Evolutionary conservation across 1,284 basidiomycete species (phyloP), one percentile per base, ranked within the genome.

Genomic region (Apiotrichum veenhuisii): DNA sequence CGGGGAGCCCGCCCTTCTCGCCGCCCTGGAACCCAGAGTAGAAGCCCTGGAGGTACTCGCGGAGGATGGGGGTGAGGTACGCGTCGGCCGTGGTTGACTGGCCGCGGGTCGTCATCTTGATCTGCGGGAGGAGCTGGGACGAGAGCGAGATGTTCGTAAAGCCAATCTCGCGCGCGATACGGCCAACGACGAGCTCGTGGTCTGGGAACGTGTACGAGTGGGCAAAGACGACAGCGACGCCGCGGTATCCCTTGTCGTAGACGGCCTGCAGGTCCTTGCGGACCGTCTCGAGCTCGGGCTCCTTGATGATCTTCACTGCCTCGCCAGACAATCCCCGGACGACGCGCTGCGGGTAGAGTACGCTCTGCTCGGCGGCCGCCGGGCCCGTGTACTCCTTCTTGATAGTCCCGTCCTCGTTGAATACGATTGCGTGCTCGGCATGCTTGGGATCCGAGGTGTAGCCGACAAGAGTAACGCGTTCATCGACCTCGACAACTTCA

Each of bases 1-100:
- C 78, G 36, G 69, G 64, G 26, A 75, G 64, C 10, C 64, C 63
- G 17, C 67, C 63, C 22, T 70, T 54, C 41, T 63, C 55, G 50
- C 67, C 67, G n/a, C 67, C 82, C 63, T 94, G 88, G 65, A 97
- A 97, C 0, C 93, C 92, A 33, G 78, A 75, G 77, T 93, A 96
- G 80, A 97, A 96, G 0, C 91, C 90, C 63, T 93, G 87, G n/a
- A 97, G 82, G 69, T 97, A 97, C 30, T 84, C 82, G 23, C 83
- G 80, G 36, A 97, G 77, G 47, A 96, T 88, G 1, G 94, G 95
- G 0, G 94, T 97, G 30, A 98, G 84, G 73, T 98, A 98, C 2
- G 95, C 96, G 67, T 98, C 95, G 0, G 93, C 95, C 0, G 92
- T 96, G 0, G 91, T 87, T 0, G 91, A 94, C 4, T 89, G 86